Evolutionary conservation across 345 rosid species (phyloP).

Genomic region (Diplotaxis tenuifolia): DNA sequence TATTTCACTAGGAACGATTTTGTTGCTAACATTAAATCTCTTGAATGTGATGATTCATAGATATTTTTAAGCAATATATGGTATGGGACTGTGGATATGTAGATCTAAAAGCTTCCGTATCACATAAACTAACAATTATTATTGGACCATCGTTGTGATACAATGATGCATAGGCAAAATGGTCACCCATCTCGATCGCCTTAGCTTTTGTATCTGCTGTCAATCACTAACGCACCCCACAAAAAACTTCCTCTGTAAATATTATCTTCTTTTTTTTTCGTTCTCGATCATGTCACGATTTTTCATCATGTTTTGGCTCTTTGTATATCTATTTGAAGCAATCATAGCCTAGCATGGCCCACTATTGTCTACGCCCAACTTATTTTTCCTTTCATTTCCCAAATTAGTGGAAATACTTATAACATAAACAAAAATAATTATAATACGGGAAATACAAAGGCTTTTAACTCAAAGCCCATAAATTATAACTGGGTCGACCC

Average conservation of each 20-base stretch:
- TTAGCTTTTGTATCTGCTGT: constrained; percentile 2
- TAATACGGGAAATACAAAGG: too few species aligned
- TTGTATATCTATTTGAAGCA: not conserved
- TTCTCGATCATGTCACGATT: not conserved
- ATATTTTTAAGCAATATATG: not conserved
- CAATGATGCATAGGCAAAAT: constrained; percentile 12
- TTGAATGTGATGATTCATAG: not conserved
- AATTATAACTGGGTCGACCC: constrained; percentile 36
- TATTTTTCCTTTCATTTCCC: not conserved
- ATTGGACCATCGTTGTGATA: constrained; percentile 10
- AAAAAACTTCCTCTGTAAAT: not conserved
- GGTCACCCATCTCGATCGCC: constrained; percentile 24
- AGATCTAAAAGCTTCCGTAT: not conserved
- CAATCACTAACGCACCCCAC: constrained; percentile 15
- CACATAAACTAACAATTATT: not conserved
- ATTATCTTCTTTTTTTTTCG: not conserved
- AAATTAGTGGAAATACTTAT: not conserved
- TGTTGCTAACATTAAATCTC: not conserved
- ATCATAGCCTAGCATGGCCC: not conserved
- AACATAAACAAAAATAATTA: not conserved
- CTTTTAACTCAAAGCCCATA: constrained; percentile 62
- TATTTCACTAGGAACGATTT: not conserved
- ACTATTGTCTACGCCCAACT: not conserved
- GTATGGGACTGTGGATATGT: not conserved
- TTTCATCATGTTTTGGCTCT: not conserved